Evolutionary conservation across 2,329 filamentous ascomycete genomes (phyloP).

Genomic region (Fusarium sublunatum): DNA sequence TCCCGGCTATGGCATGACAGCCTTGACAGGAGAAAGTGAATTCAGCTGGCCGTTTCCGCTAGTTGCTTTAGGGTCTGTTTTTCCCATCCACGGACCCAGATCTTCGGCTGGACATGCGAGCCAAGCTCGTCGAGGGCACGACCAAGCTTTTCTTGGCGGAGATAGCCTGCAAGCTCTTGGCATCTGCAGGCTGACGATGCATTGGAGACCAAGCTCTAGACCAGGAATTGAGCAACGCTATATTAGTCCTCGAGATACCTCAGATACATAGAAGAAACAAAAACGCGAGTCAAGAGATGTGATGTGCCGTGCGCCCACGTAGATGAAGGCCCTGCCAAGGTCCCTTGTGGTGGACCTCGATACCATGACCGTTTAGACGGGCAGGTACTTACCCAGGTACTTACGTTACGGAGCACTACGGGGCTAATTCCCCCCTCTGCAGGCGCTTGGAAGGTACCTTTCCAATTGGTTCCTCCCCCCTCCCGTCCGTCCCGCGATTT

Average conservation of each 20-base stretch:
- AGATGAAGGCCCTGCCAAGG: no score
- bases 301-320: no score
- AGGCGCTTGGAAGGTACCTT: slow-evolving; percentile 32
- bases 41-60: slow-evolving; percentile 20
- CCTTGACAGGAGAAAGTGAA: slow-evolving; percentile 5
- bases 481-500: slow-evolving; percentile 31
- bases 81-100: slow-evolving; percentile 21
- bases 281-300: no score
- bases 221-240: no score
- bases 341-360: not conserved
- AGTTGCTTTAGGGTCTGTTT: no score
- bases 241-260: no score
- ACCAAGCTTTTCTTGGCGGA: slow-evolving; percentile 50
- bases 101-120: slow-evolving; percentile 32
- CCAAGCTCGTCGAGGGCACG: slow-evolving; percentile 41
- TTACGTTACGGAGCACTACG: slow-evolving; percentile 15
- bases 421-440: slow-evolving; percentile 14
- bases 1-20: slow-evolving; percentile 4
- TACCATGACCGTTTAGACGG: slow-evolving; percentile 13
- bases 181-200: slow-evolving; percentile 37
- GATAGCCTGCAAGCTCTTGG: slow-evolving; percentile 40
- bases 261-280: no score
- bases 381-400: no score
- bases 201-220: no score
- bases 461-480: slow-evolving; percentile 27